Percentiles rank a stretch among this genome's conserved stretches.
These are phyloP conservation scores for Aspergillus chevalieri DNA, from an alignment of 2,329 filamentous ascomycete genomes.

Conservation along the genomic window DNA sequence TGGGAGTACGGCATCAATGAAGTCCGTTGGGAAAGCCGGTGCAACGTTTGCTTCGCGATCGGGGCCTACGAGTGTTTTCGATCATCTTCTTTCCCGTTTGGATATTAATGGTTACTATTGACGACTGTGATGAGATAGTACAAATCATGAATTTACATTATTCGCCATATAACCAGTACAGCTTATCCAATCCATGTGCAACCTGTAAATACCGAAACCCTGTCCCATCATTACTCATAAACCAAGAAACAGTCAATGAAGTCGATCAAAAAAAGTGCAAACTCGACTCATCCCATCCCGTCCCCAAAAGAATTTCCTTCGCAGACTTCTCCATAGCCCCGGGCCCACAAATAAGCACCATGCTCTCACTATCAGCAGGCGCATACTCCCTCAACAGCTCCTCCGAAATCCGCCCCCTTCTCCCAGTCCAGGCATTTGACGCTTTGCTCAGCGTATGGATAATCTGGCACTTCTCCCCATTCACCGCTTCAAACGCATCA, in stretches of 20 bases:
- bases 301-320: constrained; percentile 48
- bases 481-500: constrained; percentile 53
- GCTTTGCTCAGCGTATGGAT: constrained; percentile 65
- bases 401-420: constrained; percentile 60
- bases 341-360: constrained; percentile 78
- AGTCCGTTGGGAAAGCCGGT: constrained; percentile 19
- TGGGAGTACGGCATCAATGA: constrained; percentile 54
- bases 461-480: constrained; percentile 53
- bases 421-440: constrained; percentile 59
- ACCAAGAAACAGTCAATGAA: no score
- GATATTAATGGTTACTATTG: constrained; percentile 66
- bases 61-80: constrained; percentile 55
- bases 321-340: constrained; percentile 65
- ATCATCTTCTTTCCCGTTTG: constrained; percentile 61
- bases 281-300: constrained; percentile 68
- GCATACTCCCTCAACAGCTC: constrained; percentile 57
- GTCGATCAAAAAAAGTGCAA: constrained; percentile 63
- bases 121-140: constrained; percentile 1
- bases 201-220: no score
- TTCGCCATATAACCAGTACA: no score
- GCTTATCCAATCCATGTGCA: no score
- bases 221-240: no score
- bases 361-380: constrained; percentile 41
- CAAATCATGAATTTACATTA: neutral
- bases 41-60: constrained; percentile 23